Evolutionary conservation across 805 yeast species (phyloP).

Genomic region (Candida morakotiae): DNA sequence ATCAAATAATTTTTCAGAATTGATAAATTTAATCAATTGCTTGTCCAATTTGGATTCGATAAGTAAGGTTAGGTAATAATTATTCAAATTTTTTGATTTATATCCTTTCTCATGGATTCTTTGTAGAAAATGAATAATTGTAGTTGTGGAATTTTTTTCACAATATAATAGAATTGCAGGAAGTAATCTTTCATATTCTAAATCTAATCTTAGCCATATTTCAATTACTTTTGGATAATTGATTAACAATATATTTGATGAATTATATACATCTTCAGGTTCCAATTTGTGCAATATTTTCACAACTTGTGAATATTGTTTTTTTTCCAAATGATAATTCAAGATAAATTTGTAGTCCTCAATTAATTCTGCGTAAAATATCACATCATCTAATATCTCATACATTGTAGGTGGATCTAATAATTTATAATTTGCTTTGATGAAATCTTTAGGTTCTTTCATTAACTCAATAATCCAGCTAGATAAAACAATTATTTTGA

Average conservation of each 20-base stretch:
- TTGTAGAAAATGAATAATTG: constrained; percentile 61
- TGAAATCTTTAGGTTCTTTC: constrained; percentile 30
- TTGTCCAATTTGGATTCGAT: constrained; percentile 36
- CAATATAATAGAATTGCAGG: constrained; percentile 70
- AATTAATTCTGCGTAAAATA: constrained; percentile 63
- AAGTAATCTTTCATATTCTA: constrained; percentile 52
- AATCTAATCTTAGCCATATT: constrained; percentile 63
- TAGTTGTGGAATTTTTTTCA: constrained; percentile 54
- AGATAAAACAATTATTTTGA: constrained; percentile 44
- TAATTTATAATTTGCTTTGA: constrained; percentile 41
- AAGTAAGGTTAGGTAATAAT: constrained; percentile 65
- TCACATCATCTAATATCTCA: constrained; percentile 63
- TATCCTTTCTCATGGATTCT: constrained; percentile 43
- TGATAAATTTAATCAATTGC: constrained; percentile 30
- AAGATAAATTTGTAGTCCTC: constrained; percentile 69
- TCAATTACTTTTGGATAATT: constrained; percentile 66
- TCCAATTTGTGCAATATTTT: constrained; percentile 37
- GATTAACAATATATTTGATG: constrained; percentile 63
- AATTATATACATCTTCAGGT: constrained; percentile 49
- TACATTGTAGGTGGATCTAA: constrained; percentile 69
- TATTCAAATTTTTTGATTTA: constrained; percentile 51
- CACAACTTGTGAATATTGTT: constrained; percentile 72
- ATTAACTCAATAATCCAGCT: constrained; percentile 65
- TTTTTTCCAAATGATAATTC: constrained; percentile 61
- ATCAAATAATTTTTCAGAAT: constrained; percentile 44